phyloP scores from a whole-genome alignment of 352 stramenopile genomes.

The Vaucheria bursata region DNA sequence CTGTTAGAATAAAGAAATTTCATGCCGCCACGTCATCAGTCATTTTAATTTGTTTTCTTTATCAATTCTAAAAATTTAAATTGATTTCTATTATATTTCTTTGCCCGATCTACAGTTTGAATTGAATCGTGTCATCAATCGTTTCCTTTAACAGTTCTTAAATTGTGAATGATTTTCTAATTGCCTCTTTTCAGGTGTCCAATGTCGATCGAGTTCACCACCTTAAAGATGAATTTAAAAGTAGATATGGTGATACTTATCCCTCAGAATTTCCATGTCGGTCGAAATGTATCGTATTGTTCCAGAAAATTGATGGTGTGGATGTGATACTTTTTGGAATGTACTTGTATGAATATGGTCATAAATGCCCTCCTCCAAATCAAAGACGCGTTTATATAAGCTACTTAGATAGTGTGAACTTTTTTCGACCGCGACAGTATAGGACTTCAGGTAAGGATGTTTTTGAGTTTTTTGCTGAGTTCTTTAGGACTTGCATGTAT shows the following conservation, averaged over 20 bases:
- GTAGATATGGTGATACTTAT: neutral
- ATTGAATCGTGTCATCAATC: too few relatives aligned
- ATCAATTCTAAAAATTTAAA: too few relatives aligned
- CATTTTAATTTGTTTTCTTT: too few relatives aligned
- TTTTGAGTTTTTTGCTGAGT: neutral
- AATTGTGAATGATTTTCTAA: too few relatives aligned
- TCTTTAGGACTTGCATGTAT: too few relatives aligned
- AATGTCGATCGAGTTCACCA: slow-evolving; percentile 1
- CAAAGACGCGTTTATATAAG: slow-evolving; percentile 83
- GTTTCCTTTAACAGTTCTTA: too few relatives aligned
- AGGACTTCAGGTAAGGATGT: neutral
- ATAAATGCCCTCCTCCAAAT: slow-evolving; percentile 88
- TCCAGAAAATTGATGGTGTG: slow-evolving; percentile 97
- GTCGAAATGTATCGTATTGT: slow-evolving; percentile 57
- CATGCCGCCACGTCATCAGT: too few relatives aligned
- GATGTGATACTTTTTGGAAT: slow-evolving; percentile 98
- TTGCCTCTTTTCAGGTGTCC: slow-evolving; percentile 3
- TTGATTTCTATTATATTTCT: too few relatives aligned
- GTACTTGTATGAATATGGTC: slow-evolving; percentile 98
- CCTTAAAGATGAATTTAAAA: neutral
- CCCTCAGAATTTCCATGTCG: slow-evolving; percentile 1
- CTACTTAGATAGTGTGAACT: slow-evolving; percentile 98
- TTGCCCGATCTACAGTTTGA: too few relatives aligned
- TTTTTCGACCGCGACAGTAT: slow-evolving; percentile 73
- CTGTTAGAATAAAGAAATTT: too few relatives aligned